phyloP scores from a whole-genome alignment of 495 filamentous ascomycete species.

The Hyaloscypha bicolor region DNA sequence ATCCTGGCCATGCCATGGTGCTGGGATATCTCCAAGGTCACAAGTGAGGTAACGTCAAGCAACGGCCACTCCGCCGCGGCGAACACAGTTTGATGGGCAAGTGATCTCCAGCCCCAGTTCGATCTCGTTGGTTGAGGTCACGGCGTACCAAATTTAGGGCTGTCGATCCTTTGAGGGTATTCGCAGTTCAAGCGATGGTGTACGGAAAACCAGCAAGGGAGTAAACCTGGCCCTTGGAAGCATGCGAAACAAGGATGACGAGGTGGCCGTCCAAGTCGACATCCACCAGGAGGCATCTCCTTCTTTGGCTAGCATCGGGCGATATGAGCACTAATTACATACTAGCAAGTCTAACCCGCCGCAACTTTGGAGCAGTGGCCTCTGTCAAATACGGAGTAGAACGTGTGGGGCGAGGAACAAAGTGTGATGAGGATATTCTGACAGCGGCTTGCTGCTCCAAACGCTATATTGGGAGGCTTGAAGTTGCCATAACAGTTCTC shows the following conservation, averaged over 20 bases:
- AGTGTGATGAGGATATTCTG: background rate
- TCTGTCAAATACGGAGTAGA: background rate
- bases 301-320: background rate
- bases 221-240: constrained; percentile 6
- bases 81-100: background rate
- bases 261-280: constrained; percentile 10
- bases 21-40: constrained; percentile 16
- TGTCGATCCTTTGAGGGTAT: constrained; percentile 29
- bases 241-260: constrained; percentile 14
- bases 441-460: background rate
- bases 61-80: background rate
- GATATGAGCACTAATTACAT: background rate
- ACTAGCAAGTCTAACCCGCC: background rate
- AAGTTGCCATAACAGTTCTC: background rate
- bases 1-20: background rate
- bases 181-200: constrained; percentile 1
- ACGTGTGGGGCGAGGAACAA: background rate
- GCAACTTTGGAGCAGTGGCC: background rate
- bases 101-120: background rate
- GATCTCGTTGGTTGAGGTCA: background rate
- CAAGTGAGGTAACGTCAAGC: constrained; percentile 2
- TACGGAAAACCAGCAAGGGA: background rate
- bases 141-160: background rate
- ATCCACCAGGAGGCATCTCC: background rate
- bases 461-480: background rate